Evolutionary conservation across 306 rosid genomes (phyloP).

Genomic region (Casuarina glauca): DNA sequence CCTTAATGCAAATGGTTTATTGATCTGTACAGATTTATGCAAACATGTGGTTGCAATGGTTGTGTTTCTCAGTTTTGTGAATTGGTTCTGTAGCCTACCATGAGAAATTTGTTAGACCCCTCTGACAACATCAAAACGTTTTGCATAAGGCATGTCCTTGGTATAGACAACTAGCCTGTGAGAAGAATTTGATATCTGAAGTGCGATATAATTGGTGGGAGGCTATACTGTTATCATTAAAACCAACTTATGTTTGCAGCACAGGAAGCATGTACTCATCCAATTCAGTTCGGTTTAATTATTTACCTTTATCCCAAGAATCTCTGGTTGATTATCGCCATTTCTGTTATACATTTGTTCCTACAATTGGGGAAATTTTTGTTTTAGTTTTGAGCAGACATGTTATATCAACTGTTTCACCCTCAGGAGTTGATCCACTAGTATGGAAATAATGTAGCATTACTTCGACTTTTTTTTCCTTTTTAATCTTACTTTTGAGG

Average conservation of each 20-base stretch:
- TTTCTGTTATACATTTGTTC: slow-evolving; percentile 11
- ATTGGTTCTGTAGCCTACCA: no score
- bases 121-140: neutral
- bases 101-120: no score
- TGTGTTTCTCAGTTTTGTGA: no score
- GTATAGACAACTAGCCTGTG: neutral
- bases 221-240: no score
- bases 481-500: slow-evolving; percentile 17
- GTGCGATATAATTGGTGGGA: neutral
- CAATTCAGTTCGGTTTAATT: neutral
- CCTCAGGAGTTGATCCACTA: slow-evolving; percentile 68
- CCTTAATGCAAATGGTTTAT: neutral
- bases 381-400: slow-evolving; percentile 52
- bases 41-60: neutral
- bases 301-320: neutral
- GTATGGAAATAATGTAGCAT: slow-evolving; percentile 31
- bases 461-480: slow-evolving; percentile 9
- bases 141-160: neutral
- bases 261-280: neutral
- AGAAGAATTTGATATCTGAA: neutral
- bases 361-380: neutral
- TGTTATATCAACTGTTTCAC: slow-evolving; percentile 62
- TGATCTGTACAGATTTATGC: neutral
- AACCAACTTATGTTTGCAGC: neutral
- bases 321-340: neutral